phyloP scores from a whole-genome alignment of 1,284 basidiomycete genomes.

The Cryptococcus wingfieldii region DNA sequence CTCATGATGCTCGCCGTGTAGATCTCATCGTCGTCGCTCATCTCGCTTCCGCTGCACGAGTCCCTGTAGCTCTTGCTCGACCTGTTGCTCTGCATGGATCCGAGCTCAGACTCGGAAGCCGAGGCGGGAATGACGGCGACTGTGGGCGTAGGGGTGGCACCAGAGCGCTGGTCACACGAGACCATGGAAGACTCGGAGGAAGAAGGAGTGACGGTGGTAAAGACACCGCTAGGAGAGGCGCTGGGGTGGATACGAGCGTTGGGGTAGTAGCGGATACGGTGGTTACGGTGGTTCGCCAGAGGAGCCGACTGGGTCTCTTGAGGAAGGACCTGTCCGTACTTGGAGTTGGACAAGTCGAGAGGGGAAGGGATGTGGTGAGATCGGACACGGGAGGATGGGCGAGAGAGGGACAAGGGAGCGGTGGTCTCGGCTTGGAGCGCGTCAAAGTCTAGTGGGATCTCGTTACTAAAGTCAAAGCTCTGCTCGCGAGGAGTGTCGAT shows the following conservation, averaged over 20 bases:
- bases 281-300: conserved; percentile 24
- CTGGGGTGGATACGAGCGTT: conserved; percentile 28
- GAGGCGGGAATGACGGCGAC: background rate
- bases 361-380: conserved; percentile 12
- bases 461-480: conserved; percentile 13
- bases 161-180: background rate
- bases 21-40: conserved; percentile 38
- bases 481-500: conserved; percentile 9
- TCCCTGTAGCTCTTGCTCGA: conserved; percentile 10
- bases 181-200: conserved; percentile 6
- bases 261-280: conserved; percentile 39
- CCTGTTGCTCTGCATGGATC: background rate
- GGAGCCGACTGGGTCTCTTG: conserved; percentile 21
- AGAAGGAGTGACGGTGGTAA: conserved; percentile 12
- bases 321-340: background rate
- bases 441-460: conserved; percentile 27
- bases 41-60: conserved; percentile 25
- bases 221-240: conserved; percentile 25
- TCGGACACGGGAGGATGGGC: conserved; percentile 10
- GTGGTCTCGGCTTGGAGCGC: conserved; percentile 15
- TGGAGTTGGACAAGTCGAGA: conserved; percentile 16
- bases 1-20: conserved; percentile 40
- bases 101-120: background rate
- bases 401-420: conserved; percentile 20
- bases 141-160: background rate